Base-by-base conservation (phyloP, 768 basidiomycete species). In the Trametes gibbosa region DNA sequence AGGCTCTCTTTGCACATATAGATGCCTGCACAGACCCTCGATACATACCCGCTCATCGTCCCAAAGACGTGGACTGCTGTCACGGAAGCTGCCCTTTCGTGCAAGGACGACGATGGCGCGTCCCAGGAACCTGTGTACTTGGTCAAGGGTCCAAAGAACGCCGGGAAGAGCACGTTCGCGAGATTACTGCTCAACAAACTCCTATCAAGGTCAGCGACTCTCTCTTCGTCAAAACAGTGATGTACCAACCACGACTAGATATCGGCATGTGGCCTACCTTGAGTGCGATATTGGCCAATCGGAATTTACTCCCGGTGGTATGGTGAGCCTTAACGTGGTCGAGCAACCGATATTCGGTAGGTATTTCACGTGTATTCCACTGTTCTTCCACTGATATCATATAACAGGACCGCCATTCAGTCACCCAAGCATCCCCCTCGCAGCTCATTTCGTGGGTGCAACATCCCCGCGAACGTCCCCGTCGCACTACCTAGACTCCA, bases 231-330 rank as follows among this genome's bases (percentile, higher is more conserved):
- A 51, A 27, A 13, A 40, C 4, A 34, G 5, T 32, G 4, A 53
- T n/a, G 45, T 59, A 50, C 49, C 23, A 13, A 25, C 10, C 12
- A 14, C 16, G 25, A 29, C 13, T 58, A 92, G 89, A 27, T 92
- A 91, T 74, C 77, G 78, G 23, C 79, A 79, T n/a, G 92, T 98
- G 2, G 95, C 94, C 0, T 97, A 84, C 70, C 80, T 99, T 8
- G 96, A 98, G 69, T 92, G 90, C 59, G 96, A 99, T 73, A 66
- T 92, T 3, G 96, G 96, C 17, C 96, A 99, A 73, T 89, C 93
- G 3, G 95, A 98, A 72, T 96, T 98, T 69, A 88, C 89, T 0
- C 87, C 92, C 0, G 86, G 86, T 0, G 96, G 95, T 0, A 81
- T 92, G 74, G 89, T 97, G 13, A 82, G 92, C 0, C 73, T 99